A percentile compares a stretch with the other conserved stretches of the same genome.
phyloP scores from a whole-genome alignment of 1,139 yeast genomes.

The Hansenula anomala region DNA sequence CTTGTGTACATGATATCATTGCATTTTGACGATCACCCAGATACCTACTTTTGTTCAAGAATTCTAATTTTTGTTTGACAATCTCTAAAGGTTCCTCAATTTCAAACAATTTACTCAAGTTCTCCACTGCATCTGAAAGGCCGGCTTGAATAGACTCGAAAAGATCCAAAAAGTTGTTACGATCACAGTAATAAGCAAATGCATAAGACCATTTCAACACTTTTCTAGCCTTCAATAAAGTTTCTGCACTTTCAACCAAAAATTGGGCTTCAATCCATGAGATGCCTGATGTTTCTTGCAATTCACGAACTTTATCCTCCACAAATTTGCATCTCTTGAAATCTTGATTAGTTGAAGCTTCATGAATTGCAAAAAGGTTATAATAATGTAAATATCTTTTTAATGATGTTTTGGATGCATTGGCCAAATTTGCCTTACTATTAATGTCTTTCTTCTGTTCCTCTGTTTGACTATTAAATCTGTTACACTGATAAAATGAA shows the following conservation, averaged over 20 bases:
- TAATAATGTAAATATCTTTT: conserved; percentile 75
- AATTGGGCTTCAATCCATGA: conserved; percentile 93
- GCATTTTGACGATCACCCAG: conserved; percentile 43
- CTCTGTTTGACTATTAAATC: conserved; percentile 41
- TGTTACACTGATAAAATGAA: conserved; percentile 62
- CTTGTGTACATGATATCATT: conserved; percentile 37
- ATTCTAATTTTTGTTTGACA: conserved; percentile 42
- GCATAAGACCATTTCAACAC: conserved; percentile 92
- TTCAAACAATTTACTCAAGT: conserved; percentile 68
- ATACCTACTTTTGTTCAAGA: conserved; percentile 43
- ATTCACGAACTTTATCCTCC: conserved; percentile 56
- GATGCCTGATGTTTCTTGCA: conserved; percentile 60
- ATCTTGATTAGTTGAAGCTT: conserved; percentile 74
- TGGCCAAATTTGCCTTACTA: conserved; percentile 30
- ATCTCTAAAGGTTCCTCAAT: conserved; percentile 48
- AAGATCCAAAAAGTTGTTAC: conserved; percentile 45
- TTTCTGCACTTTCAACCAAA: conserved; percentile 64
- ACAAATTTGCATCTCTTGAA: conserved; percentile 55
- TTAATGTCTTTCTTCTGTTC: conserved; percentile 29
- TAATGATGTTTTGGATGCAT: conserved; percentile 38
- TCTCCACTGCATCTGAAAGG: conserved; percentile 73
- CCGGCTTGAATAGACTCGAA: conserved; percentile 75
- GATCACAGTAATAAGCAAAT: conserved; percentile 62
- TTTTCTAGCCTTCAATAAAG: conserved; percentile 64
- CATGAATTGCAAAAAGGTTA: conserved; percentile 72